Evolutionary conservation across 768 basidiomycete species (phyloP), one percentile per base, ranked within the genome.

Genomic region (Boletus tylopilopsis): DNA sequence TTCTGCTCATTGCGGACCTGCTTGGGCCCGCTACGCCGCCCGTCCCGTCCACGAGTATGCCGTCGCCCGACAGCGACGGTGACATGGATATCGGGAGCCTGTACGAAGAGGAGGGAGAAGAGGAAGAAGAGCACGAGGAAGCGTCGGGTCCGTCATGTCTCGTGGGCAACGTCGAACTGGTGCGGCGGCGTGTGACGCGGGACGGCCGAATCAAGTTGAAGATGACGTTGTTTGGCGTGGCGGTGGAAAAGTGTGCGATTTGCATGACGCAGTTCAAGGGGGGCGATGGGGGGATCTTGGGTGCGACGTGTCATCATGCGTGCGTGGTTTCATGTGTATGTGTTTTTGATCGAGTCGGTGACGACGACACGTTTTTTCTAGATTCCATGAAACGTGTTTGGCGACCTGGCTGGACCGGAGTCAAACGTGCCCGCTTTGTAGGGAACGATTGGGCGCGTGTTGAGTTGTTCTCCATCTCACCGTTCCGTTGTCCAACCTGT

Each of bases 201-300:
- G 78, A 86, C 57, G 87, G 87, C 6, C 82, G 82, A 36, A 73
- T 82, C 46, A 90, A 89, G 70, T 58, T 87, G 38, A 90, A 88
- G 70, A 66, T 89, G 42, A 72, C 74, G 8, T 63, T 90, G 42
- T 68, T 87, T 18, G 88, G 83, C 33, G 71, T 76, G 13, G 59
- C 72, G 1, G 86, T 90, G 29, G 80, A 84, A 54, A 79, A 79
- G 59, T 91, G 89, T 65, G 77, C 82, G 34, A 82, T 89, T 42
- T 90, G 89, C 62, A 68, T 88, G 63, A 76, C 74, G 40, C 84
- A 84, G 67, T 90, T 87, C 69, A 81, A 72, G 67, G 73, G 69
- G 8, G 77, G 68, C 16, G 83, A 90, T 50, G 56, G 60, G 48
- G 85, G 77, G 13, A 76, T 76, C 29, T 59, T 86, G 65, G 76